Evolutionary conservation across 2,329 filamentous ascomycete genomes (phyloP), one percentile per base, ranked within the genome.

Genomic region (Davidsoniella neocaledoniae): DNA sequence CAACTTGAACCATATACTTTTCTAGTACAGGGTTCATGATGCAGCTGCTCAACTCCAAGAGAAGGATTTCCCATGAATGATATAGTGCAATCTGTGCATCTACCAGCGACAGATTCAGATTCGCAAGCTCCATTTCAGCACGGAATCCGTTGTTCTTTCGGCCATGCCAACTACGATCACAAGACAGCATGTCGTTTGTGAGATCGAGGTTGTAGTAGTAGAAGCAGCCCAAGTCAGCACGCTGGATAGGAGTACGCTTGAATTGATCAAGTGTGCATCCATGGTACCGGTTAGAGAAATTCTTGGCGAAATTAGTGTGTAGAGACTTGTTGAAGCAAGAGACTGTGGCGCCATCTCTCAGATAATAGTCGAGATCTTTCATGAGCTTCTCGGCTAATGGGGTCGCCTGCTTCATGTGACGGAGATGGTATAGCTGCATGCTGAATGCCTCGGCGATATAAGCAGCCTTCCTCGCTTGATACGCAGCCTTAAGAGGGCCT

Each of bases 21-120:
- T 80, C 76, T 3, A 90, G 68, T 21, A 66, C 66, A 12, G 68
- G 65, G 55, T 70, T 68, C 17, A 43, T 71, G n/a, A 77, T 63
- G 53, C 71, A 76, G 37, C 77, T 77, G 61, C 83, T 86, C 45
- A 98, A 73, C 59, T 95, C 90, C 46, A 91, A 72, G 12, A 90
- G 76, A 7, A 98, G 72, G 53, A 86, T 80, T 62, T 93, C 88
- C 86, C 90, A 96, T 50, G 86, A 83, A 57, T 86, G 79, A 55
- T 95, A 82, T 16, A 98, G 75, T 41, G 79, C 80, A 56, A 91
- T 81, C 67, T 98, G 87, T 21, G 90, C 85, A 62, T 96, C 87
- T 33, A 98, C 86, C 33, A 94, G 70, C 21, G 88, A 94, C 48
- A 98, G 64, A 63, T 98, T 96, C 54, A 83, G 69, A 62, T 98